These are phyloP conservation scores for Tricholoma bakamatsutake DNA, from an alignment of 768 basidiomycete species.

Conservation along the genomic window DNA sequence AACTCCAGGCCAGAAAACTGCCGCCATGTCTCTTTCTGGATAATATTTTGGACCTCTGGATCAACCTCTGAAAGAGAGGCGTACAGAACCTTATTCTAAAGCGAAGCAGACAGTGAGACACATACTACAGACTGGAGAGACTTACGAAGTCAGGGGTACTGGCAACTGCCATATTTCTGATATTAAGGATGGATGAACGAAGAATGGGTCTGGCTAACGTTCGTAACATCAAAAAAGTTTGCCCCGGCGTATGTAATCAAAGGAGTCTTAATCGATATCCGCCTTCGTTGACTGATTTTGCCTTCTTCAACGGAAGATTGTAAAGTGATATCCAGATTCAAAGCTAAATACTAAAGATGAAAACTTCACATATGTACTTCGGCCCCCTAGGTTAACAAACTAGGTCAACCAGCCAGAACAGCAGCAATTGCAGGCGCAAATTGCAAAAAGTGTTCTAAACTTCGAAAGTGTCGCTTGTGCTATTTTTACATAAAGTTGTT, in stretches of 20 bases:
- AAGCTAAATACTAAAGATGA: too few relatives aligned
- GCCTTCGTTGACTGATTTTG: too few relatives aligned
- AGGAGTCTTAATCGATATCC: too few relatives aligned
- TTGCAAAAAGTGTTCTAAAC: too few relatives aligned
- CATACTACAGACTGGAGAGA: slow-evolving; percentile 8
- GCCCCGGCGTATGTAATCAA: slow-evolving; percentile 6
- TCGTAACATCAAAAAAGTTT: slow-evolving; percentile 30
- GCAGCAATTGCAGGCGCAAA: too few relatives aligned
- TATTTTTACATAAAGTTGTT: too few relatives aligned
- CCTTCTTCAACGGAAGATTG: too few relatives aligned
- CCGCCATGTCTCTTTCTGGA: slow-evolving; percentile 98
- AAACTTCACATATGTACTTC: too few relatives aligned
- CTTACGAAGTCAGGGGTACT: slow-evolving; percentile 59
- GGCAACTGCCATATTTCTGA: slow-evolving; percentile 54
- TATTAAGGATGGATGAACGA: slow-evolving; percentile 27
- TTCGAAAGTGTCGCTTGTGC: too few relatives aligned
- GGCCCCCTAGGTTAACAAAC: too few relatives aligned
- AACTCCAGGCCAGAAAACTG: slow-evolving; percentile 97
- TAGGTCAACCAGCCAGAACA: too few relatives aligned
- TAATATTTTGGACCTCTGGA: slow-evolving; percentile 93
- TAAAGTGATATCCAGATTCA: too few relatives aligned
- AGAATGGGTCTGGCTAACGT: slow-evolving; percentile 29
- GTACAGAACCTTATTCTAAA: slow-evolving; percentile 90
- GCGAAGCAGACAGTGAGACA: slow-evolving; percentile 2
- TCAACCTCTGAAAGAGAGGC: slow-evolving; percentile 84